Conservation (phyloP, 495 filamentous ascomycete genomes). For the Trichoderma asperelloides region DNA sequence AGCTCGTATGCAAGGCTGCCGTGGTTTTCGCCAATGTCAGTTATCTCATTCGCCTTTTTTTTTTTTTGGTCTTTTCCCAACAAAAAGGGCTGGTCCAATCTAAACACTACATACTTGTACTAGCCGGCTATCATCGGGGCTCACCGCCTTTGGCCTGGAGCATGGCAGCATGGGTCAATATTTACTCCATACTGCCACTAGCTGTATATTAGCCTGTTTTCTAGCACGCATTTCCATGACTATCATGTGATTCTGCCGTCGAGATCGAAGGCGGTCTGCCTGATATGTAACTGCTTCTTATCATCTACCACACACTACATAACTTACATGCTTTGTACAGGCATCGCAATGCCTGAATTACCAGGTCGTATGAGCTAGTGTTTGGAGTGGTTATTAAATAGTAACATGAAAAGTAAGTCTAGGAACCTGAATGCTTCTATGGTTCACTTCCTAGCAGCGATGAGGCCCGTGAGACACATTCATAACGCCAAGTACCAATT, state of each 20-base stretch:
- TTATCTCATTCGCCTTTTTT: background rate
- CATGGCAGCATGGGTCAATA: background rate
- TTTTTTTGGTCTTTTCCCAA: background rate
- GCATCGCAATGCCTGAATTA: background rate
- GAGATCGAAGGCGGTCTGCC: background rate
- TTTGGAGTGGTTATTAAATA: too few species aligned
- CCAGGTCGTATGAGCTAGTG: too few species aligned
- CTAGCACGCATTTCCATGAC: background rate
- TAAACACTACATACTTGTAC: too few species aligned
- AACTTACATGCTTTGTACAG: background rate
- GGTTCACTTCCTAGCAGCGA: too few species aligned
- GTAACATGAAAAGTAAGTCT: too few species aligned
- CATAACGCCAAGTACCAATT: too few species aligned
- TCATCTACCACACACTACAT: background rate
- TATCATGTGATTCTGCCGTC: constrained; percentile 1
- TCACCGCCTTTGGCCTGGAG: background rate
- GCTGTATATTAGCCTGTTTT: background rate
- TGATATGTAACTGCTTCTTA: background rate
- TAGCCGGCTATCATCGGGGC: background rate
- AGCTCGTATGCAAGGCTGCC: background rate
- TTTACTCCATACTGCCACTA: background rate
- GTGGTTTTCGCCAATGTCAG: background rate
- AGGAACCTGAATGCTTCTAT: too few species aligned
- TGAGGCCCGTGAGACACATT: too few species aligned
- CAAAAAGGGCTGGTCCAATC: too few species aligned